Evolutionary conservation across 2,329 filamentous ascomycete species (phyloP).

Genomic region (Xylaria sp.): DNA sequence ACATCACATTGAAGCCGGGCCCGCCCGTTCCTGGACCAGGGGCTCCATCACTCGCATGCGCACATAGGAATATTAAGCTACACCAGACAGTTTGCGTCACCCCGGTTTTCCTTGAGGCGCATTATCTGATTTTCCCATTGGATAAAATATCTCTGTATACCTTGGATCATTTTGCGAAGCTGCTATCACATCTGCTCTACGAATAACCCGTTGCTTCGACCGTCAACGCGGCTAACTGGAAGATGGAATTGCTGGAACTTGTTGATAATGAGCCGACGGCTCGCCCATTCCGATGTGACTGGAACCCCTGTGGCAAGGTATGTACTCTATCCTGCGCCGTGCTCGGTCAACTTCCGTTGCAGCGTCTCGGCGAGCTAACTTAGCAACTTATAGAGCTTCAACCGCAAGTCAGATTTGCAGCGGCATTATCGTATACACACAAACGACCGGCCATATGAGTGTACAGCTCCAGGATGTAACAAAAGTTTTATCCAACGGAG

Average conservation of each 20-base stretch:
- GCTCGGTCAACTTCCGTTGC: background rate
- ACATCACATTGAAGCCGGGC: slow-evolving; percentile 54
- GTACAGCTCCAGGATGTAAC: slow-evolving; percentile 68
- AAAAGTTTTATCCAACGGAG: slow-evolving; percentile 79
- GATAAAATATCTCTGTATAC: slow-evolving; percentile 29
- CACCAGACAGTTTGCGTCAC: slow-evolving; percentile 47
- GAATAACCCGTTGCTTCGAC: slow-evolving; percentile 32
- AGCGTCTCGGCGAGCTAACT: slow-evolving; percentile 18
- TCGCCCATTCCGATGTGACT: slow-evolving; percentile 73
- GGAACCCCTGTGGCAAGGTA: slow-evolving; percentile 51
- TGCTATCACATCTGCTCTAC: slow-evolving; percentile 42
- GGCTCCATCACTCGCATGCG: slow-evolving; percentile 48
- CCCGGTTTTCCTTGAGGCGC: slow-evolving; percentile 42
- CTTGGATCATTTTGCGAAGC: slow-evolving; percentile 41
- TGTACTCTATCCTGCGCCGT: background rate
- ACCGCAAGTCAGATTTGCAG: slow-evolving; percentile 76
- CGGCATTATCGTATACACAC: slow-evolving; percentile 78
- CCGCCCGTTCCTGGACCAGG: slow-evolving; percentile 50
- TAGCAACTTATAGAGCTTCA: slow-evolving; percentile 69
- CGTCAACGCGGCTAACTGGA: slow-evolving; percentile 41
- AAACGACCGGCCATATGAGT: slow-evolving; percentile 75
- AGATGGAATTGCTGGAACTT: slow-evolving; percentile 73
- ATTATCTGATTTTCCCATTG: slow-evolving; percentile 44
- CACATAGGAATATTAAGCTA: slow-evolving; percentile 39
- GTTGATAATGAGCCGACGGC: slow-evolving; percentile 72